Conservation (phyloP, 192 early-diverging fungal genomes). For the Oehlia diaphana region DNA sequence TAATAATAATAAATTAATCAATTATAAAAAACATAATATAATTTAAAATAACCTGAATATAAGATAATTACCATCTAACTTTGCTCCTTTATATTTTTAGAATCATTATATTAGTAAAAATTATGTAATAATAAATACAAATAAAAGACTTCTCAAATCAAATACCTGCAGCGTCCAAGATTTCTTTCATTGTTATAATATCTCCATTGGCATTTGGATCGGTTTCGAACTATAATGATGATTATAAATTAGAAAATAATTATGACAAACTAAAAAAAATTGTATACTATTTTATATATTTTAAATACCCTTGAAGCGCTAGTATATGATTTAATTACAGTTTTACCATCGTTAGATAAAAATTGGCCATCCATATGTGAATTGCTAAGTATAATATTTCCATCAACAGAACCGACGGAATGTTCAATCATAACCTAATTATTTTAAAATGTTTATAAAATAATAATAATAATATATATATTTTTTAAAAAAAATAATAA, state of each 20-base stretch:
- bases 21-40: no score
- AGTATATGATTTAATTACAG: conserved; percentile 31
- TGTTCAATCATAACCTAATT: conserved; percentile 43
- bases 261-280: no score
- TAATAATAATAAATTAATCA: background rate
- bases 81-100: background rate
- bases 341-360: conserved; percentile 15
- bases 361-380: conserved; percentile 37
- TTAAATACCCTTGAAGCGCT: conserved; percentile 25
- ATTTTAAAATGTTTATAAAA: no score
- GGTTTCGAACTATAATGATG: background rate
- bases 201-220: conserved; percentile 30
- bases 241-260: background rate
- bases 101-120: no score
- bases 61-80: background rate
- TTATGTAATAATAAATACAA: background rate
- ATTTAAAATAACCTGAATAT: no score
- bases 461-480: no score
- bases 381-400: conserved; percentile 40
- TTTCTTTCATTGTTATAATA: conserved; percentile 39
- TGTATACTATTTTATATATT: background rate
- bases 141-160: background rate
- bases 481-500: no score
- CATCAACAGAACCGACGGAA: conserved; percentile 32
- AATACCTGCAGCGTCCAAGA: conserved; percentile 38